phyloP scores from a whole-genome alignment of 345 rosid species.

The Capsella bursapastoris region DNA sequence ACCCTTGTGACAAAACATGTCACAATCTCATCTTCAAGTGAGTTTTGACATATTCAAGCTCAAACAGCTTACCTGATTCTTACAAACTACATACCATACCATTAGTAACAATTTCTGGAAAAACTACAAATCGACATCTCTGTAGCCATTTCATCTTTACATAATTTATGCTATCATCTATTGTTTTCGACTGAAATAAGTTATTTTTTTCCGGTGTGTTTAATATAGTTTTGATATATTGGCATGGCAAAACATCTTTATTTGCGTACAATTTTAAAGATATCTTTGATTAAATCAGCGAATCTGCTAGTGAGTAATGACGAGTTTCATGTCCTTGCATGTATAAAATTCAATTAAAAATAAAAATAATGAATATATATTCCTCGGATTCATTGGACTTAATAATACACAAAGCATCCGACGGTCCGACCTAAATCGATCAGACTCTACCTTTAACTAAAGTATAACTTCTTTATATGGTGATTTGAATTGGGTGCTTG shows the following conservation, averaged over 20 bases:
- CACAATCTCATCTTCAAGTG: constrained; percentile 41
- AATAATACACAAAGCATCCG: constrained; percentile 6
- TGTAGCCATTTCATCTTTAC: background rate
- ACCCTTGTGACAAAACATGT: constrained; percentile 50
- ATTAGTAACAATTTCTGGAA: background rate
- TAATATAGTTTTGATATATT: background rate
- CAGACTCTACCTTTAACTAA: constrained; percentile 23
- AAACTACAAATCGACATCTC: background rate
- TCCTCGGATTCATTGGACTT: constrained; percentile 17
- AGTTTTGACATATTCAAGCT: constrained; percentile 9
- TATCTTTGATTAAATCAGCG: background rate
- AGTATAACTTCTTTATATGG: background rate
- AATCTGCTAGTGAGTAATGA: constrained; percentile 27
- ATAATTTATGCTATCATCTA: background rate
- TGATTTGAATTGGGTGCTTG: constrained; percentile 12
- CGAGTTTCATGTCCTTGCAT: constrained; percentile 2
- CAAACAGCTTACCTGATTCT: constrained; percentile 30
- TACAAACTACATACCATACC: constrained; percentile 25
- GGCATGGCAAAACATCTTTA: background rate
- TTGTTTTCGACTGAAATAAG: background rate
- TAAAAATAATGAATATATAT: background rate
- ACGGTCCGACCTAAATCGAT: background rate
- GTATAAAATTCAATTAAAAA: constrained; percentile 14
- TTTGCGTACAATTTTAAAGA: constrained; percentile 5
- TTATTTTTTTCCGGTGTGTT: background rate